Base-by-base conservation (phyloP, 2,329 filamentous ascomycete genomes). In the Cordyceps militaris region DNA sequence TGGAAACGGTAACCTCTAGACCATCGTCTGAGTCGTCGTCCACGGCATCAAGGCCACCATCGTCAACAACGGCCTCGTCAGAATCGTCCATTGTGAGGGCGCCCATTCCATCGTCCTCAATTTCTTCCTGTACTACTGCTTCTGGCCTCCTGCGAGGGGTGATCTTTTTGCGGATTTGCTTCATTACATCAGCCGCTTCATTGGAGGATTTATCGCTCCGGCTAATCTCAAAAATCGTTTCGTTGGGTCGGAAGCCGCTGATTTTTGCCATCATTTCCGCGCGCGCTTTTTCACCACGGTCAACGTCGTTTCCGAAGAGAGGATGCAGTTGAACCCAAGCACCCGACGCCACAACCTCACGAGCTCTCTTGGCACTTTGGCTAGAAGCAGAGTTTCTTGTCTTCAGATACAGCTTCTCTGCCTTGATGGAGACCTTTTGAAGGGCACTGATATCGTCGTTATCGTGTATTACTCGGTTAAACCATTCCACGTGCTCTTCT, bases 171-270 rank as follows among this genome's bases (percentile, higher is more conserved):
- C 87, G 82, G 67, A 88, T 80, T 49, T 85, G 81, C 65, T 84
- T 85, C 83, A 94, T 90, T 32, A 93, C 77, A 61, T 91, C 87
- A 2, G 86, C 87, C 7, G 88, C 86, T 67, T 87, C 85, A 50
- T 74, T 78, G 38, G 77, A 78, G 2, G 77, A 79, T 63, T 88
- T 87, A 40, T 85, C 87, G 60, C 86, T 82, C 64, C 87, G 84
- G 7, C 89, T 88, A 61, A 97, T 86, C 71, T 99, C 94, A 65
- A 99, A 99, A n/a, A 99, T 90, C 0, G 93, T 97, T 72, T 99
- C 94, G 44, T 86, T 80, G 0, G 95, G 94, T 64, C 90, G 84
- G 74, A 94, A 99, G 2, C 88, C 87, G 65, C 90, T 92, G 58
- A 99, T 90, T 59, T 86, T 84, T 32, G 91, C 90, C 30, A 99